These are phyloP conservation scores for Chaetoceros tenuissimus DNA, from an alignment of 108 stramenopile genomes.

Conservation along the genomic window DNA sequence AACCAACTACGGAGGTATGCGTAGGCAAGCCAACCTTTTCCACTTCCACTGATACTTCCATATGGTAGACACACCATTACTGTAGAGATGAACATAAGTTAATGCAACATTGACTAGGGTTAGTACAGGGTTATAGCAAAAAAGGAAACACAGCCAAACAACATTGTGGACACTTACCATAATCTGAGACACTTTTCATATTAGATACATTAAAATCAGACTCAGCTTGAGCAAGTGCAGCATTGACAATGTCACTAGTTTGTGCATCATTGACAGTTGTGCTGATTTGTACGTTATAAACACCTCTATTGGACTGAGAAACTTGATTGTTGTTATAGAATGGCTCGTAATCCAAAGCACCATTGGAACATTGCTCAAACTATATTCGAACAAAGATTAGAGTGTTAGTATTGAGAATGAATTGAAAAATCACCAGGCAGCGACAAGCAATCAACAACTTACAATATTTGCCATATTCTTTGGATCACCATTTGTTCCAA, in stretches of 20 bases:
- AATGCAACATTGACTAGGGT: background rate
- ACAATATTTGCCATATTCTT: background rate
- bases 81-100: background rate
- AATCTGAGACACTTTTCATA: no score
- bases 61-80: conserved; percentile 56
- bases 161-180: background rate
- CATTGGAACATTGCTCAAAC: background rate
- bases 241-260: background rate
- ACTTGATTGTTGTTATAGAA: no score
- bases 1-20: conserved; percentile 29
- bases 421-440: background rate
- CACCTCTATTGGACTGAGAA: no score
- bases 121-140: background rate
- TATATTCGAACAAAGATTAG: background rate
- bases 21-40: conserved; percentile 21
- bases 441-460: background rate
- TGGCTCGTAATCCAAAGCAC: background rate
- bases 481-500: background rate
- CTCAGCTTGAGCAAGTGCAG: no score
- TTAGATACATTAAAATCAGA: no score
- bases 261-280: background rate
- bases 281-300: background rate
- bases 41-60: conserved; percentile 19
- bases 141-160: background rate
- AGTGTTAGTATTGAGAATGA: background rate